Evolutionary conservation across 495 filamentous ascomycete genomes (phyloP).

Genomic region (Aspergillus wentii): DNA sequence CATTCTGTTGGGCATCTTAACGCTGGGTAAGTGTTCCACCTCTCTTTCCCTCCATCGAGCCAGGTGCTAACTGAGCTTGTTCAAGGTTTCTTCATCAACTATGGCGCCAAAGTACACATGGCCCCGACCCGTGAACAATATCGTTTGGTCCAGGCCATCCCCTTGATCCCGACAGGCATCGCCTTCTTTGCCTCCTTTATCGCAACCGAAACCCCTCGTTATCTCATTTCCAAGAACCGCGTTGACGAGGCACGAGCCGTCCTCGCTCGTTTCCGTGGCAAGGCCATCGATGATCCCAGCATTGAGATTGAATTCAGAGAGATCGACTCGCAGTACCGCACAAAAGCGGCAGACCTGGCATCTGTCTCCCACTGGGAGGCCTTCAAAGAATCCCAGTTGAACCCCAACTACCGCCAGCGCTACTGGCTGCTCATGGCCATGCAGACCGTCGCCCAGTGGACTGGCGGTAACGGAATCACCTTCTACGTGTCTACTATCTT

Average conservation of each 20-base stretch:
- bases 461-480: slow-evolving; percentile 44
- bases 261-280: slow-evolving; percentile 37
- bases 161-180: slow-evolving; percentile 35
- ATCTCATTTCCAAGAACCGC: slow-evolving; percentile 33
- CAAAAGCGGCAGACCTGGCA: slow-evolving; percentile 18
- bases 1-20: slow-evolving; percentile 31
- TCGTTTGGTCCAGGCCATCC: slow-evolving; percentile 40
- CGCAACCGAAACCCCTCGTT: slow-evolving; percentile 38
- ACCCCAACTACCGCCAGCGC: slow-evolving; percentile 39
- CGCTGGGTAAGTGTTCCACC: slow-evolving; percentile 28
- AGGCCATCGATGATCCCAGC: slow-evolving; percentile 19
- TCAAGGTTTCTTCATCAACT: slow-evolving; percentile 47
- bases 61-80: neutral
- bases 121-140: slow-evolving; percentile 33
- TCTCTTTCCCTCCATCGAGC: neutral
- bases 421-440: slow-evolving; percentile 43
- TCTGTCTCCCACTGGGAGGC: slow-evolving; percentile 34
- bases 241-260: slow-evolving; percentile 26
- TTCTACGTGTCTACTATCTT: slow-evolving; percentile 43
- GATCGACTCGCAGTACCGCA: slow-evolving; percentile 28
- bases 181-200: slow-evolving; percentile 31
- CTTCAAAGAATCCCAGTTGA: slow-evolving; percentile 36
- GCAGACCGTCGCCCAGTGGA: slow-evolving; percentile 44
- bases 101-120: slow-evolving; percentile 38
- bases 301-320: slow-evolving; percentile 31